Percentiles rank a stretch among this genome's conserved stretches.
Evolutionary conservation across 371 early-diverging fungal species (phyloP).

Genomic region (Mucor piriformis): DNA sequence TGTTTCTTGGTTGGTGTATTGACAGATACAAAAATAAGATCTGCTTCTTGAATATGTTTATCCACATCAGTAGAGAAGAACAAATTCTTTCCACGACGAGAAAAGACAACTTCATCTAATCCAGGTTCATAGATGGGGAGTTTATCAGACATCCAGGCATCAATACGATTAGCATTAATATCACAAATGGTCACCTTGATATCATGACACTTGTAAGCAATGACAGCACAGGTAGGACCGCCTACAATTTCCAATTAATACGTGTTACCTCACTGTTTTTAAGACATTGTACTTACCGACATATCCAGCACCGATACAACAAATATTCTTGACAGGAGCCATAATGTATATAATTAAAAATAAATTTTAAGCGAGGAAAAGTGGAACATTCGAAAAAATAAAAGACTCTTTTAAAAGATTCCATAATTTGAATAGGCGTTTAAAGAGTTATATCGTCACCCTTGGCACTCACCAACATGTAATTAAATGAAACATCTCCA

Average conservation of each 20-base stretch:
- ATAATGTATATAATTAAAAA: conserved; percentile 8
- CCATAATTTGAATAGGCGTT: no score
- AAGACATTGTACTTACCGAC: conserved; percentile 64
- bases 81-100: conserved; percentile 79
- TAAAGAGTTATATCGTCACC: no score
- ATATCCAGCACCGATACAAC: conserved; percentile 96
- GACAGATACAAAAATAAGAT: conserved; percentile 90
- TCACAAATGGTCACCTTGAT: conserved; percentile 82
- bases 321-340: conserved; percentile 63
- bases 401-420: no score
- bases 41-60: conserved; percentile 74
- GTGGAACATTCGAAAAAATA: neutral
- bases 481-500: no score
- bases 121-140: conserved; percentile 95
- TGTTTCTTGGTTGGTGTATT: conserved; percentile 88
- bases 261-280: neutral
- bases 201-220: conserved; percentile 87
- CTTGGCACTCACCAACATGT: no score
- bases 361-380: neutral
- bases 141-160: conserved; percentile 81
- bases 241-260: conserved; percentile 38
- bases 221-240: conserved; percentile 94
- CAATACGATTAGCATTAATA: conserved; percentile 40
- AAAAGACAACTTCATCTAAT: conserved; percentile 82
- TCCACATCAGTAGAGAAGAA: conserved; percentile 86